These are phyloP conservation scores for Ascoidea tarda DNA, from an alignment of 805 yeast species.

Conservation along the genomic window DNA sequence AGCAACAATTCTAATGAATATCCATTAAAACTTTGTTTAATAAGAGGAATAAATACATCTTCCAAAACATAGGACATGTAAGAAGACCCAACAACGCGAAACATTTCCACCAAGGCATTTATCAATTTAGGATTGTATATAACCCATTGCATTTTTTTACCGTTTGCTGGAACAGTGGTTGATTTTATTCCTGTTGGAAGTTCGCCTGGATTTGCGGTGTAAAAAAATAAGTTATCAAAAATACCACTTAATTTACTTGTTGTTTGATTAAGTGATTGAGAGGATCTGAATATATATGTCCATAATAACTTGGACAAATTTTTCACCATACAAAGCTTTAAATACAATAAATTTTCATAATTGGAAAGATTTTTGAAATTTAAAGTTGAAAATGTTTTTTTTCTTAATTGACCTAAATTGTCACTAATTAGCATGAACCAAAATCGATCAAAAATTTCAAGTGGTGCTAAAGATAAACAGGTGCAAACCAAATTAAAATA, in stretches of 20 bases:
- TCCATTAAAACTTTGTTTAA: constrained; percentile 48
- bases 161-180: constrained; percentile 12
- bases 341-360: constrained; percentile 15
- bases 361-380: constrained; percentile 40
- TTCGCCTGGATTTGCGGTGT: constrained; percentile 17
- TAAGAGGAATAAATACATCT: constrained; percentile 56
- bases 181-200: too few relatives aligned
- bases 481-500: constrained; percentile 20
- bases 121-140: constrained; percentile 46
- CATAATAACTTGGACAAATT: constrained; percentile 68
- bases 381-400: constrained; percentile 41
- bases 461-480: constrained; percentile 75
- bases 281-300: constrained; percentile 78
- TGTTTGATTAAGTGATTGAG: constrained; percentile 82
- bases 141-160: constrained; percentile 64
- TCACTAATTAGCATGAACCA: constrained; percentile 57
- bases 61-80: constrained; percentile 73
- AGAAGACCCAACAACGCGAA: constrained; percentile 68
- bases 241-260: constrained; percentile 62
- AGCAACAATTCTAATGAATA: constrained; percentile 41
- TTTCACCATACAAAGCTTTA: constrained; percentile 42
- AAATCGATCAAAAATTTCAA: constrained; percentile 49
- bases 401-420: neutral
- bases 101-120: constrained; percentile 52
- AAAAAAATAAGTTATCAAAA: constrained; percentile 39